phyloP scores from a whole-genome alignment of 139 green algal genomes.

The Microglena sp. region DNA sequence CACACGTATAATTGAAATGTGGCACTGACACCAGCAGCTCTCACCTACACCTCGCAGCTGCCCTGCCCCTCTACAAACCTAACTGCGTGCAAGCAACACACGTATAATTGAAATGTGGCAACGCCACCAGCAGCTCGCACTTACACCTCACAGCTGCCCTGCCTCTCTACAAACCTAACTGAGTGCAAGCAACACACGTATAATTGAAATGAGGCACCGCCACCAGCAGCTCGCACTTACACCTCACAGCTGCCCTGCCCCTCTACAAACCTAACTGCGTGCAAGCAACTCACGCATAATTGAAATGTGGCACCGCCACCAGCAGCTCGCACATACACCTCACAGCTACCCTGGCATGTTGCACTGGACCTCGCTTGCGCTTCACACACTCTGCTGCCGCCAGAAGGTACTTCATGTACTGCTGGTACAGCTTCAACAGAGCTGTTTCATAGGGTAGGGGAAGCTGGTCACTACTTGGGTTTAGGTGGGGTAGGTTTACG shows the following conservation, averaged over 20 bases:
- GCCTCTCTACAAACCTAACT: too few relatives aligned
- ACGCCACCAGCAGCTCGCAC: conserved; percentile 45
- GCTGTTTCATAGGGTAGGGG: conserved; percentile 52
- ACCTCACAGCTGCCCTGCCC: too few relatives aligned
- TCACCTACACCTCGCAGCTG: conserved; percentile 67
- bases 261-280: too few relatives aligned
- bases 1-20: conserved; percentile 14
- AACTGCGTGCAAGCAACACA: too few relatives aligned
- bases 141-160: conserved; percentile 58
- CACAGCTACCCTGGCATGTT: conserved; percentile 43
- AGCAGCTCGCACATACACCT: conserved; percentile 70
- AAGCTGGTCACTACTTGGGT: too few relatives aligned
- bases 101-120: conserved; percentile 83
- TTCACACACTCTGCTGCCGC: too few relatives aligned
- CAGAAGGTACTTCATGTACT: conserved; percentile 64
- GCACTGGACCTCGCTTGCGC: conserved; percentile 7
- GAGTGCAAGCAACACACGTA: too few relatives aligned
- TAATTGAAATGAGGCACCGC: too few relatives aligned
- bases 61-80: too few relatives aligned
- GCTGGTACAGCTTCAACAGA: conserved; percentile 75
- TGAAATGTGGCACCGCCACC: conserved; percentile 68
- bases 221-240: too few relatives aligned
- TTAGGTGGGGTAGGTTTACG: too few relatives aligned
- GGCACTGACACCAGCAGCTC: conserved; percentile 45
- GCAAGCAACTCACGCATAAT: too few relatives aligned